Evolutionary conservation across 2,329 filamentous ascomycete species (phyloP).

Genomic region (Penicillium sp.): DNA sequence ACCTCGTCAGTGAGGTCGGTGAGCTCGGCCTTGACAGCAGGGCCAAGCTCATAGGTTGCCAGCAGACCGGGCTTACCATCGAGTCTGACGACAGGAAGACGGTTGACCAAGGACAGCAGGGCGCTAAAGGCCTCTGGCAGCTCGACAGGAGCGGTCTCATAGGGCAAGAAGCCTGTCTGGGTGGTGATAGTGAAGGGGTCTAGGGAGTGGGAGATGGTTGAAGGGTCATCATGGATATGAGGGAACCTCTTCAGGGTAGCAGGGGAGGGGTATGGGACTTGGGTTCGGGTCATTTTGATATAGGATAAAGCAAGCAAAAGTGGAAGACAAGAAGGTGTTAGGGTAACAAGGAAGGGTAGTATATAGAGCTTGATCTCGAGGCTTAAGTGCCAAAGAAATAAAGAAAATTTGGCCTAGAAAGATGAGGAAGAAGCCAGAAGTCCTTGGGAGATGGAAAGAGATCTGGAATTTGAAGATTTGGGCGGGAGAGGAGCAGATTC

Average conservation of each 20-base stretch:
- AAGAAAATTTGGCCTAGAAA: conserved; percentile 20
- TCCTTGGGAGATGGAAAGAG: conserved; percentile 18
- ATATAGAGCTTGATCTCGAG: conserved; percentile 10
- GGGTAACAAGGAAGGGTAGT: neutral
- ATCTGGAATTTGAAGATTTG: conserved; percentile 20
- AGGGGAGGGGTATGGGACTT: conserved; percentile 32
- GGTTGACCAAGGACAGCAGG: conserved; percentile 68
- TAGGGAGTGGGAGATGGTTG: conserved; percentile 40
- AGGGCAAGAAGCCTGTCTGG: conserved; percentile 47
- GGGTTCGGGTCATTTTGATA: conserved; percentile 38
- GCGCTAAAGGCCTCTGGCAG: conserved; percentile 73
- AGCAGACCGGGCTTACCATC: conserved; percentile 76
- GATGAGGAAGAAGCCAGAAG: neutral
- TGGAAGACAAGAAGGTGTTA: neutral
- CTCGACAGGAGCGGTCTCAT: conserved; percentile 40
- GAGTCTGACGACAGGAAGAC: conserved; percentile 75
- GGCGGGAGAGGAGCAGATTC: conserved; percentile 35
- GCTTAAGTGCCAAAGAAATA: conserved; percentile 16
- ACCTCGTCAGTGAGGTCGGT: conserved; percentile 73
- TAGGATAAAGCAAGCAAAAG: neutral
- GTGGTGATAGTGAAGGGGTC: conserved; percentile 52
- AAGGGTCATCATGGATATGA: conserved; percentile 46
- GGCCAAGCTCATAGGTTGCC: conserved; percentile 70
- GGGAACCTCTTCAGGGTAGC: conserved; percentile 44
- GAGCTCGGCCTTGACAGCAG: conserved; percentile 69